Base-by-base conservation (phyloP, 2,329 filamentous ascomycete genomes). In the Didymosphaeria variabile region DNA sequence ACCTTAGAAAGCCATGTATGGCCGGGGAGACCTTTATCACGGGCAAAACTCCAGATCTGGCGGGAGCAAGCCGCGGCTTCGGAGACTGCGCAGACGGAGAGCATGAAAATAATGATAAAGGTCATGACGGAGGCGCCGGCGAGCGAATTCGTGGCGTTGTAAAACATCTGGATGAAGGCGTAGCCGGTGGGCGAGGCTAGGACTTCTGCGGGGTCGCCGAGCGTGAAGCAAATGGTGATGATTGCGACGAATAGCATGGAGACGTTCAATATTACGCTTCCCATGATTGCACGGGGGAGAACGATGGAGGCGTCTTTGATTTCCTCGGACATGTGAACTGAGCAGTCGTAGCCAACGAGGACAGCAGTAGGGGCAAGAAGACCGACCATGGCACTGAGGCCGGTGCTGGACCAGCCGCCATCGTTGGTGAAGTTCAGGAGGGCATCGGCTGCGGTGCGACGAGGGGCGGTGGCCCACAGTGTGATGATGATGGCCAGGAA, bases 401-500 rank as follows among this genome's bases (percentile, higher is more conserved):
- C 76, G 12, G 72, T 70, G 12, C 58, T 72, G 15, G 69, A 67
- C 79, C 77, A 81, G 3, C 64, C 71, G 10, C 73, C 73, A 2
- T 68, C 71, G 50, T 79, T 73, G 6, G 68, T 69, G 63, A 80
- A 67, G 57, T 55, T 15, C 0, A 67, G 69, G 34, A 76, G 73
- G 0, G 71, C 69, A 7, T 57, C 60, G 17, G 59, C 58, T 1
- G 72, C 58, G 17, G 56, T 49, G 5, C 60, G 59, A 7, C 60
- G 54, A 62, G 66, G 64, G 63, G 74, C 40, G 50, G 72, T 60
- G 5, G 67, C 66, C 67, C 70, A 72, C 1, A 76, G 55, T 9
- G 73, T 67, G 19, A 79, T 62, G 6, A 81, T 67, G 61, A 80
- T 72, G 19, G 75, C 72, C 55, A 81, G 74, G 69, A 81, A 81